A percentile compares a stretch with the other conserved stretches of the same genome.
Conservation (phyloP, 179 eudicot species). For the Silene coronaria region DNA sequence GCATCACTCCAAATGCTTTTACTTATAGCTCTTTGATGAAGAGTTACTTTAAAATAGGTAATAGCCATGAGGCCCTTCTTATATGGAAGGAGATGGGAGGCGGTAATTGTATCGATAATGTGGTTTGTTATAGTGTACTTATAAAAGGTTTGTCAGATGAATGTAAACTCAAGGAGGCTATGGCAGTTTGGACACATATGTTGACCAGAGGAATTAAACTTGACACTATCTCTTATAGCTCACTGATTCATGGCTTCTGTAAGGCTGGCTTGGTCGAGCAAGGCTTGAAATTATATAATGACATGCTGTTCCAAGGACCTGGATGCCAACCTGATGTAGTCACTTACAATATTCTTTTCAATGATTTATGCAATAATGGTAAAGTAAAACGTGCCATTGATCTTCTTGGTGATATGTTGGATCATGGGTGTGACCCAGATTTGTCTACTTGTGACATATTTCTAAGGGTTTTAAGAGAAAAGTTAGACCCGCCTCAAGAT, state of each 20-base stretch:
- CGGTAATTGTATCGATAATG: constrained; percentile 34
- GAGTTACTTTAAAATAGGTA: constrained; percentile 62
- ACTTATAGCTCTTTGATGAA: constrained; percentile 77
- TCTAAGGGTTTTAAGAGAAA: constrained; percentile 54
- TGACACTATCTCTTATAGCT: constrained; percentile 70
- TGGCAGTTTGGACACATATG: constrained; percentile 63
- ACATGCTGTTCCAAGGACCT: constrained; percentile 58
- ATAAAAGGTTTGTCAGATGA: constrained; percentile 67
- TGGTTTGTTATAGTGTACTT: constrained; percentile 70
- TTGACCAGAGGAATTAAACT: constrained; percentile 56
- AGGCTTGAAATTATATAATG: constrained; percentile 64
- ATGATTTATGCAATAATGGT: constrained; percentile 51
- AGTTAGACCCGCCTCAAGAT: constrained; percentile 64
- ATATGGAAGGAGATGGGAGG: constrained; percentile 66
- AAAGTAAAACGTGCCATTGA: constrained; percentile 59
- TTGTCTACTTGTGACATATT: constrained; percentile 64
- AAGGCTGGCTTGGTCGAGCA: constrained; percentile 56
- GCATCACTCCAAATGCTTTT: constrained; percentile 59
- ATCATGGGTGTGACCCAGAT: constrained; percentile 80
- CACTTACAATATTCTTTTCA: constrained; percentile 71
- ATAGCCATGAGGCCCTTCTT: constrained; percentile 54
- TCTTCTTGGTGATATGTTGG: constrained; percentile 67
- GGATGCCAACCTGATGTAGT: constrained; percentile 62
- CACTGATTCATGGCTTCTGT: constrained; percentile 86
- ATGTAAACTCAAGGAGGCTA: constrained; percentile 69